Evolutionary conservation across 2,329 filamentous ascomycete genomes (phyloP).

Genomic region (Trichoderma asperellum): DNA sequence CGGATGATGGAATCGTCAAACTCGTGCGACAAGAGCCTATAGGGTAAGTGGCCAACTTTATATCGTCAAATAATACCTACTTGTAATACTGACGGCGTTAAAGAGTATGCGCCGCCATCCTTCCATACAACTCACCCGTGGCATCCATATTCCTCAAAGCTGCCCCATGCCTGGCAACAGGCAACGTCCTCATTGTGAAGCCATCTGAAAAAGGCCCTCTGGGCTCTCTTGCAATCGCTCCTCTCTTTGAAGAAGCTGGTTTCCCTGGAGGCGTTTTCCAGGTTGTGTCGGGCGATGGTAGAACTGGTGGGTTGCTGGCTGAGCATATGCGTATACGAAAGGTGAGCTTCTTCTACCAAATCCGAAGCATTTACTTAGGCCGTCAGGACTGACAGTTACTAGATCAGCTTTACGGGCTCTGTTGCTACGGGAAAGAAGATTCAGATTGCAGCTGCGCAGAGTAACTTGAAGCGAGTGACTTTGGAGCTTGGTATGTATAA

Average conservation of each 20-base stretch:
- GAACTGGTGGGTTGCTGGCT: not conserved
- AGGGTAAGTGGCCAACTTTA: not conserved
- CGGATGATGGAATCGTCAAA: constrained; percentile 11
- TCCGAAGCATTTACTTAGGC: not conserved
- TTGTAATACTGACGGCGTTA: not conserved
- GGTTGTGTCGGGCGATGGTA: constrained; percentile 1
- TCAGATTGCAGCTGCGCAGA: constrained; percentile 70
- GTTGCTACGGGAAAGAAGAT: constrained; percentile 71
- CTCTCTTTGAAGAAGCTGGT: constrained; percentile 9
- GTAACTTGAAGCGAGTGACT: constrained; percentile 66
- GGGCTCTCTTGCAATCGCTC: not conserved
- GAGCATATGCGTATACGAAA: constrained; percentile 17
- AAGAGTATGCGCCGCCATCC: not conserved
- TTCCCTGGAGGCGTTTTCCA: constrained; percentile 2
- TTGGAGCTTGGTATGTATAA: constrained; percentile 69
- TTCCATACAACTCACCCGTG: not conserved
- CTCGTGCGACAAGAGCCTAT: constrained; percentile 12
- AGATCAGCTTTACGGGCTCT: constrained; percentile 67
- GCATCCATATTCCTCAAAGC: constrained; percentile 11
- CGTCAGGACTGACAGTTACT: not conserved
- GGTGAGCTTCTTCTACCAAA: not conserved
- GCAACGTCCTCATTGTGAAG: constrained; percentile 12
- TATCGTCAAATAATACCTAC: fast-evolving
- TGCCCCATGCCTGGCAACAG: constrained; percentile 2
- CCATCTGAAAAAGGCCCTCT: constrained; percentile 4